phyloP scores from a whole-genome alignment of 2,329 filamentous ascomycete species.

The Penicillium digitatum region DNA sequence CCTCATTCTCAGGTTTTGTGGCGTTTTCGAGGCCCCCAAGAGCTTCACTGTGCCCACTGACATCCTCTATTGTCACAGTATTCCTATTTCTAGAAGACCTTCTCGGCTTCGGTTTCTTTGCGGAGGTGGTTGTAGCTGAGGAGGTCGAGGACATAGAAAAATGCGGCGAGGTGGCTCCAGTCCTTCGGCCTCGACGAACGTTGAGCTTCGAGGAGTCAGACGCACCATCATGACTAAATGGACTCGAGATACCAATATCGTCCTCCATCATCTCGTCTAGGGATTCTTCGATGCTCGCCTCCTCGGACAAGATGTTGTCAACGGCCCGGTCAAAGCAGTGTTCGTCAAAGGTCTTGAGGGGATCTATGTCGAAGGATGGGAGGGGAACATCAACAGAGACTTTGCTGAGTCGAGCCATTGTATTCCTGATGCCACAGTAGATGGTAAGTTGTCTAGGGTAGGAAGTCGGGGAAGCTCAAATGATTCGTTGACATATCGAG shows the following conservation, averaged over 20 bases:
- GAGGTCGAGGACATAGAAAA: background rate
- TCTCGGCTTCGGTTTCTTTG: background rate
- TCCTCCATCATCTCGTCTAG: background rate
- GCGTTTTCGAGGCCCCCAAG: background rate
- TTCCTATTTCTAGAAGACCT: background rate
- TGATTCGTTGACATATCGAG: background rate
- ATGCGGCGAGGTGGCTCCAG: background rate
- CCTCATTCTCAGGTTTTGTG: too few relatives aligned
- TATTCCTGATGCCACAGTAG: background rate
- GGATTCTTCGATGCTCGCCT: slow-evolving; percentile 17
- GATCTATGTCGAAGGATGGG: slow-evolving; percentile 17
- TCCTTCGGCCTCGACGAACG: background rate
- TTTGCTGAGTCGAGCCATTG: background rate
- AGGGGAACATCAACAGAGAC: slow-evolving; percentile 20
- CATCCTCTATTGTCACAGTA: background rate
- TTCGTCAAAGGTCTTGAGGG: slow-evolving; percentile 24
- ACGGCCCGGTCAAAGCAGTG: slow-evolving; percentile 16
- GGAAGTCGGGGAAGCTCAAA: background rate
- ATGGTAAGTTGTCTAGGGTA: background rate
- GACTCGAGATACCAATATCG: background rate
- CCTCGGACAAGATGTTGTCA: slow-evolving; percentile 26
- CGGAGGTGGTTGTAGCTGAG: background rate
- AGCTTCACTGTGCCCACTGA: background rate
- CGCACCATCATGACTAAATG: background rate
- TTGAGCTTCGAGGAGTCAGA: background rate